Base-by-base conservation (phyloP, 1,284 basidiomycete genomes). In the Cystobasidiaceae sp. region DNA sequence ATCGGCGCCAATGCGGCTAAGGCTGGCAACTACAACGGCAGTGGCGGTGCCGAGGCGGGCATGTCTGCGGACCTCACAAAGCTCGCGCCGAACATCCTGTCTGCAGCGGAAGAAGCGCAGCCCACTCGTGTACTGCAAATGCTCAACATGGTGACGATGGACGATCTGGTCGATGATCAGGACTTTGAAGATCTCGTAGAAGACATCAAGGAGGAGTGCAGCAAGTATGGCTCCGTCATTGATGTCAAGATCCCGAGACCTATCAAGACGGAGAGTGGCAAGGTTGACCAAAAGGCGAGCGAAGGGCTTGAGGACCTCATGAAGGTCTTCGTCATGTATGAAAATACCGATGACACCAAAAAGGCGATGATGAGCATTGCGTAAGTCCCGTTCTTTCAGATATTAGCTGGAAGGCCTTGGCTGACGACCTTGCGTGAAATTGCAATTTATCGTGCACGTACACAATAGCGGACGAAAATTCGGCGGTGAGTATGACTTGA, bases 131-230 rank as follows among this genome's bases (percentile, higher is more conserved):
- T 94, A 75, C 83, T 99, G 75, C 86, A 97, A 74, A 89, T 99
- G 87, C 81, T 99, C 74, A 99, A 98, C 82, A 98, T 98, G 96
- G 93, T 99, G 69, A 90, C 90, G 0, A 79, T 90, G 2, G 94
- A 98, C 63, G 94, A 99, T 75, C 83, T 99, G 60, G 78, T 83
- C 27, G 87, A 93, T 74, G 94, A 97, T 76, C 81, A 86, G 68
- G 94, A 98, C 74, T 99, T 96, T 75, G 84, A 84, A 19, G 94
- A 99, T 72, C 86, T 99, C 63, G 85, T 90, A 69, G 92, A 96
- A 74, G 94, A 99, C 76, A 86, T 98, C 74, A 89, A 88, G 72
- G 90, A 94, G 69, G 94, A 99, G 79, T 93, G 90, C 73, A 90
- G 81, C 17, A 88, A 84, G 74, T 93, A 87, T 75, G 93, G 93